Base-by-base conservation (phyloP, 768 basidiomycete genomes). In the Hygrophoropsis aurantiaca region DNA sequence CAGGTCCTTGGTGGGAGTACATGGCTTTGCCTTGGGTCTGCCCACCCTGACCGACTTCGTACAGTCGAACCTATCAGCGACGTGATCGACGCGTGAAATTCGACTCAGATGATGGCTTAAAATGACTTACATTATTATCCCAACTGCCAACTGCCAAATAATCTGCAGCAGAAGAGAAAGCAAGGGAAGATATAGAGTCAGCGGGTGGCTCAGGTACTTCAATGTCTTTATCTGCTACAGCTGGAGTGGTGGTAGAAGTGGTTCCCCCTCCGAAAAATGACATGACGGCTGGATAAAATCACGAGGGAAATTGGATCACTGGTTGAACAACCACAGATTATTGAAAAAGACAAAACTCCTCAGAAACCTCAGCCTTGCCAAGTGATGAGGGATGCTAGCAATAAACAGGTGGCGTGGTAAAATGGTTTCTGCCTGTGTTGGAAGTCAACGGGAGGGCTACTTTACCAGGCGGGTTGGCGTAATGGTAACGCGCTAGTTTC, bases 111-210 rank as follows among this genome's bases (percentile, higher is more conserved):
- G 38, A 30, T 15, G 27, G 11, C 24, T 15, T 2, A 38, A 36
- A 13, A 33, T 11, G 11, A 67, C 81, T 35, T 55, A 93, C 94
- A 67, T 90, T 90, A 62, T 92, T 94, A 60, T 90, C 89, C 95
- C 95, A 98, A 56, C 86, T 88, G 45, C 84, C 93, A 11, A 94
- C 94, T 8, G 94, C 93, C 20, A 98, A 78, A 61, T 90, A 89
- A 61, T 95, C 91, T 8, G 87, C 87, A 15, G 81, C 84, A 5
- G 87, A 80, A 0, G 90, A 93, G 70, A 94, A 97, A 1, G 87
- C 69, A 42, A 97, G 66, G 2, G 83, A 80, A 2, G 92, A 94
- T 51, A 95, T 89, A 11, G 90, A 91, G 62, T 97, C 95, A 8
- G 80, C 62, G 3, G 92, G 92, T 0, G 90, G 86, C 48, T 93